Base-by-base conservation (phyloP, 1,284 basidiomycete genomes). In the Tilletiaria anomala region DNA sequence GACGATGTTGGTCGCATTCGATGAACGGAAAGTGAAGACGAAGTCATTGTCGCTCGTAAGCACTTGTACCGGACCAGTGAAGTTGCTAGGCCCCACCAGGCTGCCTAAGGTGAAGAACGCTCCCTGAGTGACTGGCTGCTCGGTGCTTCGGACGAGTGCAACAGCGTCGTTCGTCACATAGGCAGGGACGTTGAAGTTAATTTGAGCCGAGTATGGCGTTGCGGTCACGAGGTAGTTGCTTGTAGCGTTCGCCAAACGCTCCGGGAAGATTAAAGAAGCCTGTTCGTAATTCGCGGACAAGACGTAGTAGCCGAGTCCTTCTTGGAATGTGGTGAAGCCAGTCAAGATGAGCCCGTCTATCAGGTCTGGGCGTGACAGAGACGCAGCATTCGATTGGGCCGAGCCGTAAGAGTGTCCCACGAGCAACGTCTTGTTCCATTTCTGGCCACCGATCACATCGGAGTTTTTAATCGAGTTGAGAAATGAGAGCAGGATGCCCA, bases 331-430 rank as follows among this genome's bases (percentile, higher is more conserved):
- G 29, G 43, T 40, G 38, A 37, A 48, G 29, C 46, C 46, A 14
- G 47, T 49, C 8, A 49, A 33, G 26, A 47, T 34, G 21, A 47
- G 19, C 16, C 39, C 44, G 37, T 49, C 44, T 10, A 46, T 32
- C 22, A 49, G 40, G 19, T 46, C 39, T 14, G 45, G 45, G 4
- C 39, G 31, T 23, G 16, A 3, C 21, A 23, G 17, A 12, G 38
- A 22, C 8, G 43, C 32, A 15, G 32, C 33, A 12, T 47, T 31
- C 14, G 35, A 21, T n/a, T 49, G 47, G 2, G 24, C 45, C 5
- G 37, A 40, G 11, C 47, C 47, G 40, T 49, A 49, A 14, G 47
- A 49, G 35, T 49, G 47, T 4, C 47, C 47, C 8, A 49, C 35
- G 15, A 42, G 24, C 6, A 45, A 23, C 3, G 42, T 47, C 35